Evolutionary conservation across 2,329 filamentous ascomycete genomes (phyloP).

Genomic region (Talaromyces sp.): DNA sequence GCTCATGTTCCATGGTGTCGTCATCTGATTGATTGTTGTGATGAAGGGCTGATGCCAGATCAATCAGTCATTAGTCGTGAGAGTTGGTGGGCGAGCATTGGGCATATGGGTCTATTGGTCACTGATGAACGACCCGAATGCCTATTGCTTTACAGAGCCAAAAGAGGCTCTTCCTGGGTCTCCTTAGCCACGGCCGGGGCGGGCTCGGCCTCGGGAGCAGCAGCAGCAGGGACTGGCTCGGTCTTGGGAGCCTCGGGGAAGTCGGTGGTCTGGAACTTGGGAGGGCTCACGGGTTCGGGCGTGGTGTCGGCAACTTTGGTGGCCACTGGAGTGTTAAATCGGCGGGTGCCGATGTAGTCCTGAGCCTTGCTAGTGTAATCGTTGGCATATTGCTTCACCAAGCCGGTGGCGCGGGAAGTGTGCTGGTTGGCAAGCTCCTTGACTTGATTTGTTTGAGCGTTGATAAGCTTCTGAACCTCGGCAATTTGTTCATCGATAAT

Average conservation of each 20-base stretch:
- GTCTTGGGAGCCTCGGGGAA: conserved; percentile 44
- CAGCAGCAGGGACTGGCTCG: conserved; percentile 27
- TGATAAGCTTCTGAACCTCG: conserved; percentile 49
- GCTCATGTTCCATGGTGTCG: not conserved
- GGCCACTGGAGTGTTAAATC: conserved; percentile 27
- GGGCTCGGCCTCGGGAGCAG: conserved; percentile 18
- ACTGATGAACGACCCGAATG: not conserved
- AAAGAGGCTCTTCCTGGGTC: conserved; percentile 28
- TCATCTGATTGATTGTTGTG: not conserved
- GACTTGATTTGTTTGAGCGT: conserved; percentile 54
- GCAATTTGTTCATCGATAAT: conserved; percentile 56
- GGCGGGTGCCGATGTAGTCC: conserved; percentile 41
- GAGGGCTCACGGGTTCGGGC: conserved; percentile 28
- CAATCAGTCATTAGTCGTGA: conserved; percentile 14
- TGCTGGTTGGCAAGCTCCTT: conserved; percentile 56
- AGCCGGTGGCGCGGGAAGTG: conserved; percentile 52
- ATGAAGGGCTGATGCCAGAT: not conserved
- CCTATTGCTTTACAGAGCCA: conserved; percentile 17
- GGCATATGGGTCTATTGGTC: not conserved
- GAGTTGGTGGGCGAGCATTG: conserved; percentile 13
- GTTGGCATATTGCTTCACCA: conserved; percentile 53
- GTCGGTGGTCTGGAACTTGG: conserved; percentile 38
- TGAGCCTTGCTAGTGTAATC: conserved; percentile 58
- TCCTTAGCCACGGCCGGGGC: conserved; percentile 12
- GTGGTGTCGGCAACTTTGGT: conserved; percentile 37